Conservation (phyloP, 179 eudicot genomes). For the Nepenthes alata region DNA sequence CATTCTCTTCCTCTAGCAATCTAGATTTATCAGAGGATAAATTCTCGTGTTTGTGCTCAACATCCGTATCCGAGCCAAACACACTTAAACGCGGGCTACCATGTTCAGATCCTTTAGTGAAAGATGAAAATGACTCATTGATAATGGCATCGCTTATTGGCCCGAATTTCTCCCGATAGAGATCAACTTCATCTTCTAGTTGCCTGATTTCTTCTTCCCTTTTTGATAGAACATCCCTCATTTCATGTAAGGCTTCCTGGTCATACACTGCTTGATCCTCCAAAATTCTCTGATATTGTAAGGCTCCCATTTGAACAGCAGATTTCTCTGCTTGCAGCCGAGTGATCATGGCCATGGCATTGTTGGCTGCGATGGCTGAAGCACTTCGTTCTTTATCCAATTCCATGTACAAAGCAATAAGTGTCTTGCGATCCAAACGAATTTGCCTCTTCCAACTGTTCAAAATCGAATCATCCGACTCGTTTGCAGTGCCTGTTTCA, state of each 20-base stretch:
- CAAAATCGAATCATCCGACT: constrained; percentile 23
- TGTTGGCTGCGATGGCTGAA: constrained; percentile 42
- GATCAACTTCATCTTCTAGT: constrained; percentile 26
- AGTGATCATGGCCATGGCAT: constrained; percentile 39
- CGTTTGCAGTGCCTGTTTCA: constrained; percentile 21
- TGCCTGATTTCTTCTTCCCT: constrained; percentile 35
- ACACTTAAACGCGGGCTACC: constrained; percentile 27
- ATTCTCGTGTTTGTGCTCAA: constrained; percentile 3
- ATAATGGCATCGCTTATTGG: constrained; percentile 7
- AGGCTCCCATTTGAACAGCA: constrained; percentile 37
- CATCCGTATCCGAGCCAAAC: constrained; percentile 11
- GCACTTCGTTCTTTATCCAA: constrained; percentile 42
- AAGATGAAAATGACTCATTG: constrained; percentile 23
- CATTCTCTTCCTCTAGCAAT: constrained; percentile 1
- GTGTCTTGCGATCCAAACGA: constrained; percentile 22
- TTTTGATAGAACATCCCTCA: constrained; percentile 25
- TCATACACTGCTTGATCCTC: constrained; percentile 47
- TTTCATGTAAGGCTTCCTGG: constrained; percentile 27
- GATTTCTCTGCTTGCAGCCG: constrained; percentile 33
- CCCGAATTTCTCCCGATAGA: constrained; percentile 27
- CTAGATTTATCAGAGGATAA: too few relatives aligned
- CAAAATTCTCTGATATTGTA: constrained; percentile 46
- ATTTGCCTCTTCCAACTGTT: constrained; percentile 27
- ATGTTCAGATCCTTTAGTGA: constrained; percentile 23
- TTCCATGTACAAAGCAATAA: constrained; percentile 31